Base-by-base conservation (phyloP, 1,284 basidiomycete genomes). In the Ceratobasidium theobromae region DNA sequence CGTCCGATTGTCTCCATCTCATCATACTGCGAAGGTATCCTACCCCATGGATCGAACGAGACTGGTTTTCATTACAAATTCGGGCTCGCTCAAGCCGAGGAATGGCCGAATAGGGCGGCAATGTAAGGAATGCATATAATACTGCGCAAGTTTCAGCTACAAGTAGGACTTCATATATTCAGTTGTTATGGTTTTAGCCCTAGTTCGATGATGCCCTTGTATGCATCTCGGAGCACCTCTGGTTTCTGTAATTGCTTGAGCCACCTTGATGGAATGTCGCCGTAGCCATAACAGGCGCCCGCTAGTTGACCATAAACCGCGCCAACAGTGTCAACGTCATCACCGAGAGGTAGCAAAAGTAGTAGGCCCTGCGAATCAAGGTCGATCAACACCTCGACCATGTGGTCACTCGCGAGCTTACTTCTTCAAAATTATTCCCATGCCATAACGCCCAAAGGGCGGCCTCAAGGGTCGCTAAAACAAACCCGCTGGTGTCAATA, bases 261-360 rank as follows among this genome's bases (percentile, higher is more conserved):
- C 68, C 68, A 69, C 40, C 68, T 23, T 16, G 41, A 16, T 3
- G 68, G 68, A 4, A 69, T 67, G 21, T 60, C 60, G 1, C 65
- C 66, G 41, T 53, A 53, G 8, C 68, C 68, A 53, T 60, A 69
- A 14, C 43, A 49, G 3, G 68, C 57, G 9, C 69, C 69, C 1
- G 67, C 69, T 3, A 68, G 40, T 25, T 64, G 45, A 3, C 65
- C 69, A 28, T 70, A 70, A 9, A 70, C 67, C 4, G 67, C 65
- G 14, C 69, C 28, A 3, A 68, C 65, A 14, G 69, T 68, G 35
- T 70, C 69, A n/a, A 67, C 69, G 32, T 70, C 69, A 18, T 41
- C 45, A 11, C 69, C 69, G 11, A 70, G 53, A 11, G 57, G 58
- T 18, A 68, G 65, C 4, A 67, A 43, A 18, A 64, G 38, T 38